Evolutionary conservation across 2,329 filamentous ascomycete genomes (phyloP).

Genomic region (Didymosphaeria variabile): DNA sequence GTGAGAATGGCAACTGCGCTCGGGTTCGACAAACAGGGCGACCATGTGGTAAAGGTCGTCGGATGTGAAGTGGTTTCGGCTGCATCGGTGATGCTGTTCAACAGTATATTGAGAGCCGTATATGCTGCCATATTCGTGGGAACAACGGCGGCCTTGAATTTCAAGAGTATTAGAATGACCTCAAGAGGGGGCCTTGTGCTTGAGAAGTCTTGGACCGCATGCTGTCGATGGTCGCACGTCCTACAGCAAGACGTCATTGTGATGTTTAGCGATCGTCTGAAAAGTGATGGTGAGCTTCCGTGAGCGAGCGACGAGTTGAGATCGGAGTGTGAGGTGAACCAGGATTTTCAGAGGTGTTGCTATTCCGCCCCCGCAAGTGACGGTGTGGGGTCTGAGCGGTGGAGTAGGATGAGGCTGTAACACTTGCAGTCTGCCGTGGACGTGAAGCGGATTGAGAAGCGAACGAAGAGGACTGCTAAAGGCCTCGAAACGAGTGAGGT

Average conservation of each 20-base stretch:
- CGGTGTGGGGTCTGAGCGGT: conserved; percentile 12
- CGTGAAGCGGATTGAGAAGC: conserved; percentile 12
- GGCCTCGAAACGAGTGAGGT: conserved; percentile 5
- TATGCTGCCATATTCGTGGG: conserved; percentile 19
- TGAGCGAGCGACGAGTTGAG: neutral
- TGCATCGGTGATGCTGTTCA: conserved; percentile 40
- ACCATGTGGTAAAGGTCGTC: conserved; percentile 40
- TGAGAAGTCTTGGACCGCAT: conserved; percentile 25
- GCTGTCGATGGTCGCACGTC: conserved; percentile 39
- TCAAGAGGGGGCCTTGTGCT: conserved; percentile 29
- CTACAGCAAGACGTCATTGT: conserved; percentile 33
- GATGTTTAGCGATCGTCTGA: neutral
- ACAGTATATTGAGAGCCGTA: conserved; percentile 30
- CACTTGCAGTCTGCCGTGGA: conserved; percentile 18
- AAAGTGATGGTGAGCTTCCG: conserved; percentile 10
- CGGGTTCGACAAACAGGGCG: conserved; percentile 31
- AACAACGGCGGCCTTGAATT: conserved; percentile 28
- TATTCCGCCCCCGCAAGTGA: conserved; percentile 2
- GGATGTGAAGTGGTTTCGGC: conserved; percentile 33
- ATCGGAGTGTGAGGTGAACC: neutral
- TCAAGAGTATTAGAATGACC: conserved; percentile 35
- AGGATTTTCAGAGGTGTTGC: neutral
- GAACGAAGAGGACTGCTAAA: conserved; percentile 2
- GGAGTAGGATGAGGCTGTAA: conserved; percentile 17
- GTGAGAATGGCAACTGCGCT: conserved; percentile 33